Evolutionary conservation across 805 yeast species (phyloP), one percentile per base, ranked within the genome.

Genomic region (Metschnikowia cubensis): DNA sequence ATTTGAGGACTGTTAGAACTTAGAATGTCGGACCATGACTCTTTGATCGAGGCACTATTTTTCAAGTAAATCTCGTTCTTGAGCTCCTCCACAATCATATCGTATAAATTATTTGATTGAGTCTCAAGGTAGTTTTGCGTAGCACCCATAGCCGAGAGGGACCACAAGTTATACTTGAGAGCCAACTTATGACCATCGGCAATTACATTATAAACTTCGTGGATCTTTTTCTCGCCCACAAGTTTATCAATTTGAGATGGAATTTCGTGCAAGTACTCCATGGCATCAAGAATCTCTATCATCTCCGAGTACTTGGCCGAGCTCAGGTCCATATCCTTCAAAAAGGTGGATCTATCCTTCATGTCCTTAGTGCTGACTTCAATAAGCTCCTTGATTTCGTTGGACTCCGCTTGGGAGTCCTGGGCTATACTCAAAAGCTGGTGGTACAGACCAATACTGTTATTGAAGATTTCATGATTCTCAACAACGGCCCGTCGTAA

Each of bases 361-460:
- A 84, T 70, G 39, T 80, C 82, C 33, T 67, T 67, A 40, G 79
- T 71, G 6, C 86, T 77, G 7, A 69, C 62, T 29, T 69, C 73
- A 29, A 87, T 68, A 55, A 77, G 73, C 17, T 73, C 68, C 50
- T 77, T 77, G 36, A 86, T 74, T 34, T 64, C 68, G 2, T 66
- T 56, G 1, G 87, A 73, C 18, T 79, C 78, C 7, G 74, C 70
- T 58, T 89, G 92, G 2, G 94, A 83, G 37, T 85, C 79, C 22
- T 80, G 71, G 18, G 91, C 75, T 1, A 84, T 74, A 40, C 78
- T 73, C 2, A 87, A 81, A 2, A 90, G 83, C 40, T 81, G 74
- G 48, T 89, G 85, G 66, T 89, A 92, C 4, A 92, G 84, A 0
- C 96, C 96, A 41, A 92, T 83, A 56, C 89, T 83, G 57, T 83